These are phyloP conservation scores for Wickerhamomyces alni DNA, from an alignment of 805 yeast genomes.

Conservation along the genomic window DNA sequence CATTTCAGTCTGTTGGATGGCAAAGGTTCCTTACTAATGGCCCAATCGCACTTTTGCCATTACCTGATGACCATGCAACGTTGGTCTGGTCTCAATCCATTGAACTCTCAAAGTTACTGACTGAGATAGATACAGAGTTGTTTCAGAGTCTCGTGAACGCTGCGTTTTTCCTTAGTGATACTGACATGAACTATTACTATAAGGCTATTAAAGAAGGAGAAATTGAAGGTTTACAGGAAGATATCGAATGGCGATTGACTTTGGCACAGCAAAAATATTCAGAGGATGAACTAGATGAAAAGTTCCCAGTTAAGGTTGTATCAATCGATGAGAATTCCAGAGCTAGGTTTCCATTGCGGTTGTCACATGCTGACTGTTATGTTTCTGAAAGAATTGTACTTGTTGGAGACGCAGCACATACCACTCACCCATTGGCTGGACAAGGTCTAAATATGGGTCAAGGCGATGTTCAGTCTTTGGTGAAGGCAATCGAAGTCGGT, in stretches of 20 bases:
- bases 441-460: conserved; percentile 99
- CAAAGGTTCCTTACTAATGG: conserved; percentile 90
- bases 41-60: conserved; percentile 86
- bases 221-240: conserved; percentile 48
- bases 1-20: conserved; percentile 74
- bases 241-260: conserved; percentile 66
- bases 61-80: conserved; percentile 83
- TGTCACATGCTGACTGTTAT: conserved; percentile 89
- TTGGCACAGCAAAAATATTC: conserved; percentile 29
- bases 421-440: conserved; percentile 96
- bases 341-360: conserved; percentile 82
- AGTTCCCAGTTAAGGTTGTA: conserved; percentile 61
- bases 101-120: conserved; percentile 58
- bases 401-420: conserved; percentile 98
- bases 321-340: conserved; percentile 58
- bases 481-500: conserved; percentile 64
- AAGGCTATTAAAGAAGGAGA: conserved; percentile 31
- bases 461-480: conserved; percentile 74
- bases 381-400: conserved; percentile 79
- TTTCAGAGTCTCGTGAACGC: conserved; percentile 78
- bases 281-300: conserved; percentile 45
- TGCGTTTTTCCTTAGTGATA: conserved; percentile 71
- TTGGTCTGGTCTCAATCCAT: conserved; percentile 91
- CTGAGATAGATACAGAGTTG: conserved; percentile 50
- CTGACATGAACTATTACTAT: conserved; percentile 71